Conservation (phyloP, 441 rosid genomes). For the Sinapis alba region DNA sequence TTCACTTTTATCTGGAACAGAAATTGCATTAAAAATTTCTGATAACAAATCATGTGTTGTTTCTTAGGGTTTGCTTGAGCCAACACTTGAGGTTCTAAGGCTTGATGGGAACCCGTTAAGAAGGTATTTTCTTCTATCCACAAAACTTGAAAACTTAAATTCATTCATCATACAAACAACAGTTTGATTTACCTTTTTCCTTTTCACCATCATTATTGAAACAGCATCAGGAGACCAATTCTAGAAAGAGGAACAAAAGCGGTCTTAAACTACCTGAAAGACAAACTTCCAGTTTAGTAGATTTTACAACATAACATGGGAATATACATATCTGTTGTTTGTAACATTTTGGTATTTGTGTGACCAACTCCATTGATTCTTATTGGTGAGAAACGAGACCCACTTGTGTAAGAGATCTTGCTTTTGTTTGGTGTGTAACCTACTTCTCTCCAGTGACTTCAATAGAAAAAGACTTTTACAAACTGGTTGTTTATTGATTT, state of each 20-base stretch:
- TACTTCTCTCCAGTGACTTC: constrained; percentile 5
- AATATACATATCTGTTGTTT: constrained; percentile 11
- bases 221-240: constrained; percentile 89
- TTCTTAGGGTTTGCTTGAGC: constrained; percentile 81
- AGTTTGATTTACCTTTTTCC: background rate
- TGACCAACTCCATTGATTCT: background rate
- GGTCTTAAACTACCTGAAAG: constrained; percentile 78
- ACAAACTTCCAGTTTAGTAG: constrained; percentile 69
- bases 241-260: constrained; percentile 91
- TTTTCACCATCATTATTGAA: constrained; percentile 2
- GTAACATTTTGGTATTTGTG: constrained; percentile 29
- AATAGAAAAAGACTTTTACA: background rate
- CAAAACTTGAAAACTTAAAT: background rate
- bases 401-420: constrained; percentile 22
- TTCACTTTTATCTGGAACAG: constrained; percentile 6
- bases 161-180: background rate
- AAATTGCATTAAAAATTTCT: background rate
- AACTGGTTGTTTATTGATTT: constrained; percentile 17
- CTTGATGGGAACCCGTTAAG: constrained; percentile 90
- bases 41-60: constrained; percentile 4
- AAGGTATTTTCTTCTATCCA: constrained; percentile 50
- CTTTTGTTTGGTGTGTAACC: constrained; percentile 8
- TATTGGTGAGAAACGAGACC: background rate
- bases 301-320: background rate
- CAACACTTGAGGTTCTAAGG: constrained; percentile 73